These are phyloP conservation scores for Myochromella boudieri DNA, from an alignment of 768 basidiomycete genomes.

Conservation along the genomic window DNA sequence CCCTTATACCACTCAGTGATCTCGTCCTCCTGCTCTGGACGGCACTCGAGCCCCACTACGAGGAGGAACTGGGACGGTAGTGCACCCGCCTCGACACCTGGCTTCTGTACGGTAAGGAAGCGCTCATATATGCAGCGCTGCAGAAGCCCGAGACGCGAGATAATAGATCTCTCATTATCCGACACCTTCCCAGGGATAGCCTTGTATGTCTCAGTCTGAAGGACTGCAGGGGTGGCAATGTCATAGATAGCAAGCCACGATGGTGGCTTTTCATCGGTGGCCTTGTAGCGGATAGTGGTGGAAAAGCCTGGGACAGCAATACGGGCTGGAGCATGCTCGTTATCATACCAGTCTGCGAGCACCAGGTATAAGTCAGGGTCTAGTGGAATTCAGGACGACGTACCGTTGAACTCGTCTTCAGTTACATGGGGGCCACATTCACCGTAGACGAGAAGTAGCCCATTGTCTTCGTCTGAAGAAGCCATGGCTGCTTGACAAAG, in stretches of 20 bases:
- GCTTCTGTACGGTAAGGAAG: constrained; percentile 15
- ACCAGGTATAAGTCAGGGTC: background rate
- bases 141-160: constrained; percentile 22
- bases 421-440: constrained; percentile 25
- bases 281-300: constrained; percentile 28
- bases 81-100: constrained; percentile 3
- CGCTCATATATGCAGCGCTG: constrained; percentile 26
- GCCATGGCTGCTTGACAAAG: too few species aligned
- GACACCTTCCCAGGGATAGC: constrained; percentile 22
- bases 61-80: constrained; percentile 19
- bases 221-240: constrained; percentile 19
- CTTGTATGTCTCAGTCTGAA: constrained; percentile 23
- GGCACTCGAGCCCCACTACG: constrained; percentile 13
- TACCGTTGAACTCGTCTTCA: constrained; percentile 29
- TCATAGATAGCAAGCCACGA: constrained; percentile 32
- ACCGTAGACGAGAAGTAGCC: constrained; percentile 31
- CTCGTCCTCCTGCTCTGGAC: constrained; percentile 22
- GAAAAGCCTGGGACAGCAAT: constrained; percentile 26
- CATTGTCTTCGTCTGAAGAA: background rate
- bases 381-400: background rate
- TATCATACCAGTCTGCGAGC: constrained; percentile 31
- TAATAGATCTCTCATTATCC: constrained; percentile 23
- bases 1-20: constrained; percentile 30
- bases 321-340: constrained; percentile 30
- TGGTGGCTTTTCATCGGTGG: constrained; percentile 23